Evolutionary conservation across 2,329 filamentous ascomycete genomes (phyloP), one percentile per base, ranked within the genome.

Genomic region (Thielaviopsis populi): DNA sequence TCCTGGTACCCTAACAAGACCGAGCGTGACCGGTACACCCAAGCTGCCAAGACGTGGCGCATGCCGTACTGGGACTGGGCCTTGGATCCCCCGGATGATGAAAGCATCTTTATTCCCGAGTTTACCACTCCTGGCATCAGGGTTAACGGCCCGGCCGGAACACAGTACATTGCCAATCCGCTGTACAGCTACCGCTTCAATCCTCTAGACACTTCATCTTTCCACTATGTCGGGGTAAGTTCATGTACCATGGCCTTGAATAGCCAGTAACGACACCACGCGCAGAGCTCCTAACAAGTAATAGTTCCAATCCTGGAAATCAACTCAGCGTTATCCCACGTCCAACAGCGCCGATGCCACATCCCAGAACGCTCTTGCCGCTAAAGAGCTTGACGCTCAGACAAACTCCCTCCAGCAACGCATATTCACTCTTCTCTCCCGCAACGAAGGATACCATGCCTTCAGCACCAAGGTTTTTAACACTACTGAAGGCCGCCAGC

Each of bases 381-480:
- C 78, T 13, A 69, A 75, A 13, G 76, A 79, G 17, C 71, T 86
- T 17, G 76, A 82, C 67, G 76, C 75, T 30, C 81, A 79, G 66
- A 76, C 82, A 4, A 72, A 75, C 1, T 78, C 78, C 15, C 77
- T 85, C 43, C 80, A 84, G 69, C 78, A 83, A 67, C 79, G 88
- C 13, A 76, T 91, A 1, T 86, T 84, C 69, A 84, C 83, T 61
- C 76, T 90, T 1, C 82, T 88, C 67, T 83, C 84, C 8, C 83
- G 80, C 65, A 89, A 88, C 70, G 76, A 80, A 56, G 81, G 88
- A 68, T 89, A 85, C 70, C 81, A 82, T 17, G 76, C 80, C 17
- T 88, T 90, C 70, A 84, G 85, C 69, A 91, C 85, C 69, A 84
- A 88, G 70, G 82, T 79, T 1, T 85, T 81, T 80, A 77, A 78